These are phyloP conservation scores for Raffaelea arxii DNA, from an alignment of 2,329 filamentous ascomycete genomes.

Conservation along the genomic window DNA sequence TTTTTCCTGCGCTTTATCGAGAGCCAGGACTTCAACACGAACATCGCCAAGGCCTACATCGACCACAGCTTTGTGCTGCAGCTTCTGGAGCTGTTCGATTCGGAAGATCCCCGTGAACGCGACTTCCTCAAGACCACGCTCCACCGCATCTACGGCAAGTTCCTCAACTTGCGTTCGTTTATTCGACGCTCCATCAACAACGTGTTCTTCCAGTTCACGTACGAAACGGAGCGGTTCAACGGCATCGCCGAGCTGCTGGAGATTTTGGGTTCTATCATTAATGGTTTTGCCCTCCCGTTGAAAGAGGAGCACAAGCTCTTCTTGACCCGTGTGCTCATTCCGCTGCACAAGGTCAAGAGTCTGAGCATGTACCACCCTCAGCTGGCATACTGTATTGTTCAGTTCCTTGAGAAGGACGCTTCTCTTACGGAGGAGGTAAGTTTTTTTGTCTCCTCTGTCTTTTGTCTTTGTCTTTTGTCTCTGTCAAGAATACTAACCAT, in stretches of 20 bases:
- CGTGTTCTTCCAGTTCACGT: slow-evolving; percentile 99
- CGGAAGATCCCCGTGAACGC: slow-evolving; percentile 89
- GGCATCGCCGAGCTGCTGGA: slow-evolving; percentile 94
- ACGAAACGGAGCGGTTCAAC: slow-evolving; percentile 97
- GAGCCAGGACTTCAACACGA: slow-evolving; percentile 99
- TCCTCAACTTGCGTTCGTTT: slow-evolving; percentile 92
- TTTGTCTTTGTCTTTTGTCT: neutral
- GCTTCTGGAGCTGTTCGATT: slow-evolving; percentile 95
- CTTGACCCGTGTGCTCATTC: slow-evolving; percentile 83
- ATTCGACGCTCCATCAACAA: slow-evolving; percentile 99
- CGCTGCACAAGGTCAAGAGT: slow-evolving; percentile 96
- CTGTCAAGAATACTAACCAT: slow-evolving; percentile 12
- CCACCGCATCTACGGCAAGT: slow-evolving; percentile 97
- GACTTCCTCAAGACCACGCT: slow-evolving; percentile 98
- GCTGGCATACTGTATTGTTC: slow-evolving; percentile 95
- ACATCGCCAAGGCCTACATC: slow-evolving; percentile 97
- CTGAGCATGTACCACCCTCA: slow-evolving; percentile 99
- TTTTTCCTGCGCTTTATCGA: slow-evolving; percentile 99
- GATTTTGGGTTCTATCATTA: slow-evolving; percentile 97
- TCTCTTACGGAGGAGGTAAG: slow-evolving; percentile 89
- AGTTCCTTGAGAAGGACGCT: slow-evolving; percentile 96
- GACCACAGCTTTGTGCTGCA: slow-evolving; percentile 96
- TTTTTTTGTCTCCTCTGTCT: slow-evolving; percentile 10
- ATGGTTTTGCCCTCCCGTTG: slow-evolving; percentile 89
- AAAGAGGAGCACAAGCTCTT: slow-evolving; percentile 99